Evolutionary conservation across 1,139 yeast species (phyloP).

Genomic region (Geotrichum australiense): DNA sequence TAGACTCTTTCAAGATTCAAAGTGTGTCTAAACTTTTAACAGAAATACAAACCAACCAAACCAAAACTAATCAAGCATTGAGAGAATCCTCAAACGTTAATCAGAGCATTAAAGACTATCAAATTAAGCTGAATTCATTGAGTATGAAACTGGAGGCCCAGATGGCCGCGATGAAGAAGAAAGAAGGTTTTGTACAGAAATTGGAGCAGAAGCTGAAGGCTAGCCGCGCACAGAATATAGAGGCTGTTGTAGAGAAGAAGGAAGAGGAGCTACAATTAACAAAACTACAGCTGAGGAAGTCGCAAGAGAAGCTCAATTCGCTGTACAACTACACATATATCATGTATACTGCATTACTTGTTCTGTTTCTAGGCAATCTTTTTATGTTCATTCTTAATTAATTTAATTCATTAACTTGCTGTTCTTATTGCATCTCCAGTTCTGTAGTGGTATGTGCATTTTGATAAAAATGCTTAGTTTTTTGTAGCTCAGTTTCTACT

Average conservation of each 20-base stretch:
- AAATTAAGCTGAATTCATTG: neutral
- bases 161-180: no score
- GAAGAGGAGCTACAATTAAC: neutral
- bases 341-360: neutral
- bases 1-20: constrained; percentile 40
- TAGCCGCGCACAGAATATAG: neutral
- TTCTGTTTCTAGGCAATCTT: constrained; percentile 1
- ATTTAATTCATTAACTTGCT: no score
- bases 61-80: neutral
- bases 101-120: neutral
- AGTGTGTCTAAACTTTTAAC: constrained; percentile 38
- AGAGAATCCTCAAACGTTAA: neutral
- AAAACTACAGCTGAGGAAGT: neutral
- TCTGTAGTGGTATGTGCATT: no score
- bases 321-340: neutral
- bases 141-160: no score
- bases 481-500: no score
- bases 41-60: constrained; percentile 21
- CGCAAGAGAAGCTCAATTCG: neutral
- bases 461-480: no score
- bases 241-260: neutral
- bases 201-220: neutral
- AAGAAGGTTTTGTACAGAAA: neutral
- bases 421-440: no score
- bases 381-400: constrained; percentile 2